phyloP scores from a whole-genome alignment of 139 green algal species.

The Volvox reticuliferus region DNA sequence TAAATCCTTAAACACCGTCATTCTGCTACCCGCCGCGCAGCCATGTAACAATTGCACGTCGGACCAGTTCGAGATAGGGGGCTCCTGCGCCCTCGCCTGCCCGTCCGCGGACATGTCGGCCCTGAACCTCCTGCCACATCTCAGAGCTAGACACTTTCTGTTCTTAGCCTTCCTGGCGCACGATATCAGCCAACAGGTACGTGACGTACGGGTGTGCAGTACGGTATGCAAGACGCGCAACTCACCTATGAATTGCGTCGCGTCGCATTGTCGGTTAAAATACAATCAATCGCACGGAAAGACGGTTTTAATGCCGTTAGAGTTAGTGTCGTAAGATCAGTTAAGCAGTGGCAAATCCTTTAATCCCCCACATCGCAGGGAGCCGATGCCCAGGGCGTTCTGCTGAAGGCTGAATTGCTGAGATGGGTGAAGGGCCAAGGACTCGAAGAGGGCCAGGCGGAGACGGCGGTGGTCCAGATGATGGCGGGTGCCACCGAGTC shows the following conservation, averaged over 20 bases:
- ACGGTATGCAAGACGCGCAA: no score
- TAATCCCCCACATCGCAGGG: background rate
- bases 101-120: conserved; percentile 41
- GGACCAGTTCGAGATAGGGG: conserved; percentile 18
- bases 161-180: conserved; percentile 56
- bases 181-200: conserved; percentile 35
- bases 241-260: no score
- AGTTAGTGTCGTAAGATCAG: no score
- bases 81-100: conserved; percentile 39
- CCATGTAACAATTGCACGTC: conserved; percentile 33
- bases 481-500: background rate
- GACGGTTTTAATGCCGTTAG: no score
- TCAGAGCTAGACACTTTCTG: conserved; percentile 8
- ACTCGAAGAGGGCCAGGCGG: background rate
- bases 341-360: no score
- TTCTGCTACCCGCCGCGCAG: conserved; percentile 1
- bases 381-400: background rate
- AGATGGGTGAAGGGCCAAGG: conserved; percentile 15
- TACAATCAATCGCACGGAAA: no score
- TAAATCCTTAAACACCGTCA: no score
- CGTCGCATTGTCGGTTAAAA: no score
- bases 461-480: background rate
- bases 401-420: background rate
- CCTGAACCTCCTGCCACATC: background rate
- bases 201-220: background rate